Evolutionary conservation across 2,329 filamentous ascomycete species (phyloP).

Genomic region (Ampelomyces quisqualis): DNA sequence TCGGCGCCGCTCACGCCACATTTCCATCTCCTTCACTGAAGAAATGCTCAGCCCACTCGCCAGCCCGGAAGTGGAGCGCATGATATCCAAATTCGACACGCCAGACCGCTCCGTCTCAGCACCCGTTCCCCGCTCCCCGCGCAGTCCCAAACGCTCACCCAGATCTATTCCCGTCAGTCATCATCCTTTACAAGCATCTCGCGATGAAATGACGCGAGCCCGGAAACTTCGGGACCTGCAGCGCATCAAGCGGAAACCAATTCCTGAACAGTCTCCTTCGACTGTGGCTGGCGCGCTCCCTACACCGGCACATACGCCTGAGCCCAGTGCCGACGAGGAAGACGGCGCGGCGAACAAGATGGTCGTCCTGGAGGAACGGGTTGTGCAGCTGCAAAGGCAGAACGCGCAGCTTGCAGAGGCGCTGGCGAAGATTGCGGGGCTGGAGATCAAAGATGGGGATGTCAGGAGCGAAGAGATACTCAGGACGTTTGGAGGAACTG

Average conservation of each 20-base stretch:
- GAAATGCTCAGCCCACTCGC: slow-evolving; percentile 32
- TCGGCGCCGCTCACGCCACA: slow-evolving; percentile 15
- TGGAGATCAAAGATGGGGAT: slow-evolving; percentile 24
- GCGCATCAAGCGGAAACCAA: slow-evolving; percentile 23
- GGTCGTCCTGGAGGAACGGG: slow-evolving; percentile 19
- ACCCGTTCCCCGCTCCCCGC: slow-evolving; percentile 11
- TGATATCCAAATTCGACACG: slow-evolving; percentile 13
- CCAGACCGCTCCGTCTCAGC: slow-evolving; percentile 16
- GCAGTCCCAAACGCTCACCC: slow-evolving; percentile 20
- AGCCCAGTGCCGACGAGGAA: slow-evolving; percentile 12
- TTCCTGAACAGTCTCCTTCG: slow-evolving; percentile 12
- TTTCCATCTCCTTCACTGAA: slow-evolving; percentile 27
- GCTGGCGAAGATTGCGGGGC: slow-evolving; percentile 28
- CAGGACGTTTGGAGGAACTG: slow-evolving; percentile 10
- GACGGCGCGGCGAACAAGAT: slow-evolving; percentile 17
- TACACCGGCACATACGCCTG: slow-evolving; percentile 18
- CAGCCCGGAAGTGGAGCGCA: slow-evolving; percentile 19
- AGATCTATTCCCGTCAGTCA: slow-evolving; percentile 20
- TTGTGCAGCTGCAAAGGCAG: slow-evolving; percentile 25
- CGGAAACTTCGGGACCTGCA: slow-evolving; percentile 32
- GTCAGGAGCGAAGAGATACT: slow-evolving; percentile 21
- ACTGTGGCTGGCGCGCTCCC: slow-evolving; percentile 11
- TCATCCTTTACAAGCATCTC: slow-evolving; percentile 21
- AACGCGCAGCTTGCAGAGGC: slow-evolving; percentile 30
- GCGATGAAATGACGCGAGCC: slow-evolving; percentile 25